These are phyloP conservation scores for Talaromyces sp. DNA, from an alignment of 2,329 filamentous ascomycete genomes.

Conservation along the genomic window DNA sequence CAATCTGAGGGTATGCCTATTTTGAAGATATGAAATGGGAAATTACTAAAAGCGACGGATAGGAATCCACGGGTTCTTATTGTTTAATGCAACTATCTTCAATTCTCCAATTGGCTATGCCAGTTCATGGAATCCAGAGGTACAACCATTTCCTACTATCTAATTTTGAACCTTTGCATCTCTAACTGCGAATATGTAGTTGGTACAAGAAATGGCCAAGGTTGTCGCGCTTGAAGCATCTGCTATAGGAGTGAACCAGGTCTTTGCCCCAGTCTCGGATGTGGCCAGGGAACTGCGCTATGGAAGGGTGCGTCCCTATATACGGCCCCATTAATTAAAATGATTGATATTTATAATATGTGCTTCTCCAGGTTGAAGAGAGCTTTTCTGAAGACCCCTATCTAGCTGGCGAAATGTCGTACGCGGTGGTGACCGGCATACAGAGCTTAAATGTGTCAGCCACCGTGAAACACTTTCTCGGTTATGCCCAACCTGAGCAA, in stretches of 20 bases:
- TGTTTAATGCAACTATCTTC: constrained; percentile 70
- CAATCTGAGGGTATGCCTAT: constrained; percentile 65
- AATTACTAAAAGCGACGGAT: background rate
- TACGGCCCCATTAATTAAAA: too few relatives aligned
- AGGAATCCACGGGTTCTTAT: constrained; percentile 64
- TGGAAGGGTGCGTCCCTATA: constrained; percentile 48
- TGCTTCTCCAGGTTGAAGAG: background rate
- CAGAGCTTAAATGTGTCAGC: background rate
- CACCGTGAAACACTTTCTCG: constrained; percentile 31
- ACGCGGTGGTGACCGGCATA: background rate
- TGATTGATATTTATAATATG: too few relatives aligned
- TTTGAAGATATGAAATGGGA: too few relatives aligned
- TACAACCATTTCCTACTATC: too few relatives aligned
- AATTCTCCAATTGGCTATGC: constrained; percentile 70
- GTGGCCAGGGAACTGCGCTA: constrained; percentile 66
- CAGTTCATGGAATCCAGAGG: constrained; percentile 63
- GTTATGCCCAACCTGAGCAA: background rate
- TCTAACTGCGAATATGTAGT: too few relatives aligned
- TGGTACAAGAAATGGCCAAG: constrained; percentile 62
- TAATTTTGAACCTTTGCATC: too few relatives aligned
- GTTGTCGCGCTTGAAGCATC: constrained; percentile 62
- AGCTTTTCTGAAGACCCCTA: constrained; percentile 27
- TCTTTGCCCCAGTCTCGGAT: constrained; percentile 68
- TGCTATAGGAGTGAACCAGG: constrained; percentile 65
- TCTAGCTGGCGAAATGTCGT: background rate